These are phyloP conservation scores for Lachnellula occidentalis DNA, from an alignment of 2,329 filamentous ascomycete species.

Conservation along the genomic window DNA sequence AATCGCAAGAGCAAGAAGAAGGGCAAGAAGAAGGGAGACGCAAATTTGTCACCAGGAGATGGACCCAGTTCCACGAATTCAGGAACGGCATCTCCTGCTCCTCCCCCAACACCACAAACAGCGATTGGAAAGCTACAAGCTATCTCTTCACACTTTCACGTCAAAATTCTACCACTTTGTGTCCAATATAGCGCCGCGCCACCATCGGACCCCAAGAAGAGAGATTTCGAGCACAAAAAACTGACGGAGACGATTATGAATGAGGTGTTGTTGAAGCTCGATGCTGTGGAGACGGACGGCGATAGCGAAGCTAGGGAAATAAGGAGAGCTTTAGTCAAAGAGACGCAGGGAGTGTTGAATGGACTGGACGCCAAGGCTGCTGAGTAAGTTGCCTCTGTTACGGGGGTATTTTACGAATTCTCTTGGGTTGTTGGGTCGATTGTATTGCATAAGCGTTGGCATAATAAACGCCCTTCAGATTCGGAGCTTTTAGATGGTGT, in stretches of 20 bases:
- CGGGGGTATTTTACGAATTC: conserved; percentile 15
- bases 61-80: conserved; percentile 30
- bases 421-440: conserved; percentile 6
- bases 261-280: conserved; percentile 70
- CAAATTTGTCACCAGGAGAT: conserved; percentile 32
- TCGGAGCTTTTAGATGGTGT: background rate
- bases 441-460: conserved; percentile 15
- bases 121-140: conserved; percentile 60
- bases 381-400: conserved; percentile 1
- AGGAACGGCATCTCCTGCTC: conserved; percentile 29
- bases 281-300: conserved; percentile 69
- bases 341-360: conserved; percentile 62
- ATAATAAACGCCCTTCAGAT: conserved; percentile 5
- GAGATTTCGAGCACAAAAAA: conserved; percentile 68
- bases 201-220: conserved; percentile 61
- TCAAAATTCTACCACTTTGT: conserved; percentile 60
- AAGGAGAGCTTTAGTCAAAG: conserved; percentile 67
- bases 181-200: conserved; percentile 55
- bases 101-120: conserved; percentile 33
- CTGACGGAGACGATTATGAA: conserved; percentile 71
- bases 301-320: conserved; percentile 57
- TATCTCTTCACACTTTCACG: conserved; percentile 59
- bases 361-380: conserved; percentile 47
- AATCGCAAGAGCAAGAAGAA: conserved; percentile 38
- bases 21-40: conserved; percentile 29